Conservation (phyloP, 164 flowering plant species). For the Magnolia changhungtana region DNA sequence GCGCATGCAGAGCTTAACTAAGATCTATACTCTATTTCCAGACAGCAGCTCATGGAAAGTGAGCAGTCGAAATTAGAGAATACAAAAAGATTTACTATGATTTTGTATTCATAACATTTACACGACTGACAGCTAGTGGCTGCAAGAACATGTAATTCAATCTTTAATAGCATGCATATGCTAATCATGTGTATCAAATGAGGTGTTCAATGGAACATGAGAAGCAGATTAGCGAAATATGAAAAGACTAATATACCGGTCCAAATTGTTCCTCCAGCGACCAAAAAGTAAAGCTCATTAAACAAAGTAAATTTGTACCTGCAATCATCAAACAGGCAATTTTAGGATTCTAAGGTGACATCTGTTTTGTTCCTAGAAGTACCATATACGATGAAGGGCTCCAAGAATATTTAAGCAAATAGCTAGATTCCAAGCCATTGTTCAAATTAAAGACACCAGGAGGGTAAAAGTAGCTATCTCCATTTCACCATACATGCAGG, state of each 20-base stretch:
- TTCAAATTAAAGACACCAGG: background rate
- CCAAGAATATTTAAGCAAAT: background rate
- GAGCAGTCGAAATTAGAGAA: background rate
- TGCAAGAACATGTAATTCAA: background rate
- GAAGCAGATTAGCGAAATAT: background rate
- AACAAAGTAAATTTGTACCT: constrained; percentile 99
- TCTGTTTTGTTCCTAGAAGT: background rate
- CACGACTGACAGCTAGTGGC: background rate
- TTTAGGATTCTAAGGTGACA: background rate
- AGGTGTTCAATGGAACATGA: background rate
- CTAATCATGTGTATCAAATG: background rate
- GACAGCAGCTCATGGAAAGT: background rate
- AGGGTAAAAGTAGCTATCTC: background rate
- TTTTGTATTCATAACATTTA: too few species aligned
- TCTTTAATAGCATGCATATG: background rate
- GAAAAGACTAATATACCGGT: constrained; percentile 48
- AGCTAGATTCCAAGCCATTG: background rate
- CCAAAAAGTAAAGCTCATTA: constrained; percentile 95
- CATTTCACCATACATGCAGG: background rate
- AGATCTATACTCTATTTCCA: background rate
- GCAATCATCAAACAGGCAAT: constrained; percentile 24
- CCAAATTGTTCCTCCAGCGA: constrained; percentile 99
- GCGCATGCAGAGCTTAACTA: too few species aligned
- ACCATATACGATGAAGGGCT: background rate
- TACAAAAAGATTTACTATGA: background rate